Conservation (phyloP, 768 basidiomycete genomes). For the Psilocybe tampanensis region DNA sequence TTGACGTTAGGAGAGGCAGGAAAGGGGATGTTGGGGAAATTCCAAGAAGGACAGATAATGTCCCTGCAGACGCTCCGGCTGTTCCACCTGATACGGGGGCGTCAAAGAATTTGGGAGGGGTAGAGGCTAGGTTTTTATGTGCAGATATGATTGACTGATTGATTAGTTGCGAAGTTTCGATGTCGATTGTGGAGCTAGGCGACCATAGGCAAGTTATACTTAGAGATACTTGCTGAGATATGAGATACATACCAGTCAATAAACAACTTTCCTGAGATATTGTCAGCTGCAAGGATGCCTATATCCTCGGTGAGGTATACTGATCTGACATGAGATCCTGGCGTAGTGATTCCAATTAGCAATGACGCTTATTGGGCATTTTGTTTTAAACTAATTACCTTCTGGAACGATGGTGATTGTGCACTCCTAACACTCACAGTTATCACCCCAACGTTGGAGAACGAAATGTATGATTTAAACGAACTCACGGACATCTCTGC, state of each 20-base stretch:
- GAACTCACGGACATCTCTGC: conserved; percentile 38
- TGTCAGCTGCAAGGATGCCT: conserved; percentile 35
- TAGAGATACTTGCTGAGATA: too few species aligned
- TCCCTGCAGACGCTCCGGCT: conserved; percentile 37
- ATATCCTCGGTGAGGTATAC: conserved; percentile 37
- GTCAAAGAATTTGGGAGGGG: conserved; percentile 35
- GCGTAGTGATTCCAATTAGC: too few species aligned
- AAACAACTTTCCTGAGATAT: conserved; percentile 40
- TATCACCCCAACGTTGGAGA: background rate
- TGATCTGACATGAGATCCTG: conserved; percentile 39
- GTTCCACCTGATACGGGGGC: conserved; percentile 47
- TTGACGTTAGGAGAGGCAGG: conserved; percentile 33
- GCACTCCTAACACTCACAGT: conserved; percentile 30
- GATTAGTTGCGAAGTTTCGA: conserved; percentile 35
- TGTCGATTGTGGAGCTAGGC: conserved; percentile 46
- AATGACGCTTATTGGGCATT: background rate
- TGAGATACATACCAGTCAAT: conserved; percentile 46
- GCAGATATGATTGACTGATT: conserved; percentile 30
- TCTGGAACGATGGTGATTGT: conserved; percentile 45
- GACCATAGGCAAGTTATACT: too few species aligned
- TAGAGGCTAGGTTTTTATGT: conserved; percentile 15
- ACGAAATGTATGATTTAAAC: too few species aligned
- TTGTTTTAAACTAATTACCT: conserved; percentile 20
- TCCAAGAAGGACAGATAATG: conserved; percentile 44
- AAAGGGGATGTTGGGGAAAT: conserved; percentile 30